Evolutionary conservation across 2,329 filamentous ascomycete species (phyloP).

Genomic region (Phaeosphaeriaceae sp.): DNA sequence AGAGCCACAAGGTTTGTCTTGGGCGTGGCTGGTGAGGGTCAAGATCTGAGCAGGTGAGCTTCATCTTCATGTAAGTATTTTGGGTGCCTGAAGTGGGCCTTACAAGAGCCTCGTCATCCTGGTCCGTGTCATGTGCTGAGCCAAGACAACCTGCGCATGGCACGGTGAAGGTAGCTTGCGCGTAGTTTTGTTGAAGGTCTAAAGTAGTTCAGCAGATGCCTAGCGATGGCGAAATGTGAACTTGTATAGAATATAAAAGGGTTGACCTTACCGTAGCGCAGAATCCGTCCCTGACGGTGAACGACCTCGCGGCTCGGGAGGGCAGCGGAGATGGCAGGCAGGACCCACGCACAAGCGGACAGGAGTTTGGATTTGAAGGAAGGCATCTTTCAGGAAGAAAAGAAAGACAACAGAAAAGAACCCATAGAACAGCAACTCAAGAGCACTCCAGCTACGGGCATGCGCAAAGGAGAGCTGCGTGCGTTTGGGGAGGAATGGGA

Average conservation of each 20-base stretch:
- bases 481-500: constrained; percentile 23
- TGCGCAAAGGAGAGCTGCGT: constrained; percentile 25
- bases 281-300: constrained; percentile 25
- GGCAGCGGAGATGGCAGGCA: constrained; percentile 38
- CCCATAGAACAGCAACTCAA: constrained; percentile 4
- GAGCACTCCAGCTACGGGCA: constrained; percentile 6
- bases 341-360: constrained; percentile 36
- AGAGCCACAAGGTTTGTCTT: constrained; percentile 46
- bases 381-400: constrained; percentile 30
- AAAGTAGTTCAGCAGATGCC: constrained; percentile 40
- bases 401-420: constrained; percentile 9
- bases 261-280: constrained; percentile 39
- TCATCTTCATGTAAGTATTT: constrained; percentile 20
- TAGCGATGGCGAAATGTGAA: constrained; percentile 32
- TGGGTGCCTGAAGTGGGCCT: constrained; percentile 46
- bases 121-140: constrained; percentile 40
- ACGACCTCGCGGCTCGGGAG: constrained; percentile 26
- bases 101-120: constrained; percentile 51
- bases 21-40: constrained; percentile 49
- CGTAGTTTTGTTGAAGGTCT: constrained; percentile 45
- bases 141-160: constrained; percentile 52
- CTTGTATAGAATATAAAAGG: constrained; percentile 24
- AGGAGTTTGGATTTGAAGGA: constrained; percentile 42
- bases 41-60: constrained; percentile 48
- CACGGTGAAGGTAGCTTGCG: constrained; percentile 52